Percentiles rank a stretch among this genome's conserved stretches.
phyloP scores from a whole-genome alignment of 2,329 filamentous ascomycete species.

The Sphaerulina musiva region DNA sequence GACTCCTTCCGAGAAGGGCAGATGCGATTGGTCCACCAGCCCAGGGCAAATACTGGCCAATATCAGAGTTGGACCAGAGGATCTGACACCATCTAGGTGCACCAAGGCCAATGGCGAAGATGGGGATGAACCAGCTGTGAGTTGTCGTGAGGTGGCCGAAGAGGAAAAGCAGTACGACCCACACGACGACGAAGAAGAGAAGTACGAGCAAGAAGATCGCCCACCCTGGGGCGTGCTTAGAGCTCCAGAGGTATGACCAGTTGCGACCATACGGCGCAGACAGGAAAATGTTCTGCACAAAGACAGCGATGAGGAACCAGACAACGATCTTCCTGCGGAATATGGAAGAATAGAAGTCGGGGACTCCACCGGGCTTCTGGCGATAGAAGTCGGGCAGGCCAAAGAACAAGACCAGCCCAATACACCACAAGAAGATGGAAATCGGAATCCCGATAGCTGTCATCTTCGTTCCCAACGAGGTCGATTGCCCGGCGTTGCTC shows the following conservation, averaged over 20 bases:
- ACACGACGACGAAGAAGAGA: constrained; percentile 51
- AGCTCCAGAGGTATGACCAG: constrained; percentile 59
- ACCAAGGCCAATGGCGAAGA: constrained; percentile 60
- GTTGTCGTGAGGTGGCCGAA: constrained; percentile 52
- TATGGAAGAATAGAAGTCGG: constrained; percentile 58
- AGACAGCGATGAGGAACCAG: constrained; percentile 60
- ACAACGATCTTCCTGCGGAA: constrained; percentile 58
- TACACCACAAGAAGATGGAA: constrained; percentile 50
- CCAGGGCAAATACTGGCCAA: constrained; percentile 59
- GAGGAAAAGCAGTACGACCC: constrained; percentile 47
- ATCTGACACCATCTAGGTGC: constrained; percentile 63
- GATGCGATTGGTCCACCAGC: constrained; percentile 49
- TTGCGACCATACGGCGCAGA: constrained; percentile 60
- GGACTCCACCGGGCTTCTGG: constrained; percentile 56
- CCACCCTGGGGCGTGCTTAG: constrained; percentile 51
- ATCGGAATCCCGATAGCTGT: constrained; percentile 53
- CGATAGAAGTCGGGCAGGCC: constrained; percentile 64
- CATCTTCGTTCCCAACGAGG: constrained; percentile 25
- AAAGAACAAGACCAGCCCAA: constrained; percentile 51
- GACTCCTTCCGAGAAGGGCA: constrained; percentile 50
- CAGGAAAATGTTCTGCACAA: constrained; percentile 62
- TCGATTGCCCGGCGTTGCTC: constrained; percentile 38
- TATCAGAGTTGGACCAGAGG: constrained; percentile 57
- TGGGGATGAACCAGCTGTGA: constrained; percentile 60
- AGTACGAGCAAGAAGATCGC: constrained; percentile 52